Evolutionary conservation across 768 basidiomycete genomes (phyloP).

Genomic region (Lactarius sp.): DNA sequence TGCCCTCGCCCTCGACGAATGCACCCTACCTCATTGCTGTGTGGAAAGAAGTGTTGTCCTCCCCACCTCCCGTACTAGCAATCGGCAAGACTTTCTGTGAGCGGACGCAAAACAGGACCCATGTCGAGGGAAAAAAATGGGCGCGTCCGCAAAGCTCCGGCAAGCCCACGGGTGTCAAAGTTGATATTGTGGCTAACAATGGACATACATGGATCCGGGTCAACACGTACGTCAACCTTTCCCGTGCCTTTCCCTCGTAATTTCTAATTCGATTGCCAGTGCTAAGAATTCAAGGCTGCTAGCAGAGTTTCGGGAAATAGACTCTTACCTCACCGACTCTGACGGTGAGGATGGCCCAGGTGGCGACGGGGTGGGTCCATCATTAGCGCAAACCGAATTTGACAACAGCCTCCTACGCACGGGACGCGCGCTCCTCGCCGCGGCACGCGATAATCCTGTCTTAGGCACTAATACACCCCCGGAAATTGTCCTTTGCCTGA

Average conservation of each 20-base stretch:
- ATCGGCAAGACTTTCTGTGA: constrained; percentile 53
- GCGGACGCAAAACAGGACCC: not conserved
- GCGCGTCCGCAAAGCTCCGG: constrained; percentile 19
- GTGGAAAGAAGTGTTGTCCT: constrained; percentile 70
- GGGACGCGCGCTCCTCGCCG: constrained; percentile 61
- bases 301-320: constrained; percentile 79
- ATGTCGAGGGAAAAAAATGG: constrained; percentile 8
- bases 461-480: constrained; percentile 38
- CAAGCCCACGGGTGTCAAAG: constrained; percentile 45
- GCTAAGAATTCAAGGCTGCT: constrained; percentile 72
- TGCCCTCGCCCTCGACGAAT: constrained; percentile 63
- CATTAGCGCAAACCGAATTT: constrained; percentile 47
- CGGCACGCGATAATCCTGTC: constrained; percentile 55
- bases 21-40: constrained; percentile 77
- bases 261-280: constrained; percentile 36
- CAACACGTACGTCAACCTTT: constrained; percentile 65
- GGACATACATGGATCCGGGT: constrained; percentile 78
- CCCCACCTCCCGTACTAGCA: constrained; percentile 50
- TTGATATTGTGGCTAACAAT: constrained; percentile 74
- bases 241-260: constrained; percentile 10
- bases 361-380: constrained; percentile 28
- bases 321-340: constrained; percentile 69
- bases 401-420: constrained; percentile 72
- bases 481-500: constrained; percentile 57
- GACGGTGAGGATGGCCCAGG: constrained; percentile 36